Conservation (phyloP, 176 grass and related monocot species). For the Urochloa ruziziensis region DNA sequence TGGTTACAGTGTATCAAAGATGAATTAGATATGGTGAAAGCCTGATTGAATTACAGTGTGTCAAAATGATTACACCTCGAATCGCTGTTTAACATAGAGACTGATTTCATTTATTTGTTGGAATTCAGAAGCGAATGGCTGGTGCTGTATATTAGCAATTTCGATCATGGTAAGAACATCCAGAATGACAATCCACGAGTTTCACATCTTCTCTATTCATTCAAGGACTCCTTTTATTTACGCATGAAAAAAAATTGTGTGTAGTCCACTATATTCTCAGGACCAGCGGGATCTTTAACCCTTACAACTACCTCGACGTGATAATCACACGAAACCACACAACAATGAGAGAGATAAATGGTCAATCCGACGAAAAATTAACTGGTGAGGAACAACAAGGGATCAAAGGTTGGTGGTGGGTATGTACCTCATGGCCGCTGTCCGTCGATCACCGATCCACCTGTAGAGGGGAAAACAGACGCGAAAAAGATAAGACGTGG, state of each 20-base stretch:
- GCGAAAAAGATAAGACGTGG: not conserved
- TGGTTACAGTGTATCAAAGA: not conserved
- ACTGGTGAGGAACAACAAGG: not conserved
- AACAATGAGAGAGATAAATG: not conserved
- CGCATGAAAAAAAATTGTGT: not conserved
- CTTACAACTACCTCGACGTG: not conserved
- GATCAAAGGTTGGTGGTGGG: not conserved
- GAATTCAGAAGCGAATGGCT: not conserved
- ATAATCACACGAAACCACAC: not conserved
- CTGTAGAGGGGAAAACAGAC: not conserved
- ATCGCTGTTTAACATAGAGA: not conserved
- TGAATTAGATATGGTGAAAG: not conserved
- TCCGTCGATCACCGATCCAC: not conserved
- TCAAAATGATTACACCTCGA: no score
- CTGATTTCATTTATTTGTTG: not conserved
- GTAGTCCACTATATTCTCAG: not conserved
- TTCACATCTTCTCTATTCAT: not conserved
- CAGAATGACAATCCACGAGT: not conserved
- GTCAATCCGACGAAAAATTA: not conserved
- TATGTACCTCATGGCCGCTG: slow-evolving; percentile 31
- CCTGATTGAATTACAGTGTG: no score
- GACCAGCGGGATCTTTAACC: not conserved
- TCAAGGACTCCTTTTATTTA: not conserved
- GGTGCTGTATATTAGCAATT: not conserved
- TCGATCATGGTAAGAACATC: not conserved